Base-by-base conservation (phyloP, 345 rosid species). In the Citrus cavaleriei region DNA sequence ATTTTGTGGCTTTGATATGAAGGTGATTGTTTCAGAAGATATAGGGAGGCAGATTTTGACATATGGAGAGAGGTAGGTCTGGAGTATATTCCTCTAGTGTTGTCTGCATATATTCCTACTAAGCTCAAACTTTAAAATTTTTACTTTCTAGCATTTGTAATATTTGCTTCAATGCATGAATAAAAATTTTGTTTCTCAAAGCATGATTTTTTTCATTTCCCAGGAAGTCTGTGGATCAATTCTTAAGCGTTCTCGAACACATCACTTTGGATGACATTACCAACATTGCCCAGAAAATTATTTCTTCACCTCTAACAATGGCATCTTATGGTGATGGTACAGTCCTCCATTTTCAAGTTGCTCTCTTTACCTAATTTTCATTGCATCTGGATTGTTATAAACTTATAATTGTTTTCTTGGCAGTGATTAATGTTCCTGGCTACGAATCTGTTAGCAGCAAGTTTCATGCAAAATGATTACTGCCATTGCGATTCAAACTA, bases 271-370 rank as follows among this genome's bases (percentile, higher is more conserved):
- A 84, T 37, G 97, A 93, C 82, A 88, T 94, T 59, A 13, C 88
- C 27, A 71, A 75, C 24, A 80, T 91, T 49, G 90, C 91, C 75
- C 74, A 79, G 76, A 86, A 85, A 86, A 75, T 96, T 30, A 82
- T 96, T n/a, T 86, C 97, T 6, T 91, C 92, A 19, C 97, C 97
- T 74, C 86, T 96, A 72, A 90, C 98, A 73, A 90, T 96, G 94
- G 98, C 94, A 34, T 87, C 94, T 28, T 89, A 89, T 5, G 97
- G 98, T 25, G 97, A 96, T 73, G 98, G 99, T 96, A 90, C 81
- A 76, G 38, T 62, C 25, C 63, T 49, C 32, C 67, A 9, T 72
- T 30, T 72, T 4, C 25, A 4, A 5, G 19, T 10, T 49, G 51
- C 30, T 51, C n/a, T 25, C n/a, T 4, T 3, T 38, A 8, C 13